phyloP scores from a whole-genome alignment of 2,329 filamentous ascomycete species.

The Clarireedia homoeocarpa region DNA sequence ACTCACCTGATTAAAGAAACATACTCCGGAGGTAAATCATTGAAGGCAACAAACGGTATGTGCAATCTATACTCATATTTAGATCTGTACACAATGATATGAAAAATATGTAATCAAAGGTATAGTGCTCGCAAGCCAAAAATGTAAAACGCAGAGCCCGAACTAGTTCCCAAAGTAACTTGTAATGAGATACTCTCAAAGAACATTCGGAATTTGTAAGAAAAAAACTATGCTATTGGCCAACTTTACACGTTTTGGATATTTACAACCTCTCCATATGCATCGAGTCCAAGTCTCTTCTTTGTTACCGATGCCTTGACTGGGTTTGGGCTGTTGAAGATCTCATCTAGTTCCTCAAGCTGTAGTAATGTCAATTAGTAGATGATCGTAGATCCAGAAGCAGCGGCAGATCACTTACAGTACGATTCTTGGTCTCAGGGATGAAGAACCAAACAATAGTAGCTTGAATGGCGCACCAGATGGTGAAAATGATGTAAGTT shows the following conservation, averaged over 20 bases:
- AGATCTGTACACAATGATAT: too few species aligned
- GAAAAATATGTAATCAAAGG: too few species aligned
- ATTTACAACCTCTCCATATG: conserved; percentile 14
- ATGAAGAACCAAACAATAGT: conserved; percentile 40
- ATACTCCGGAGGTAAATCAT: too few species aligned
- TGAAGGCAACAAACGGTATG: too few species aligned
- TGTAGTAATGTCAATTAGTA: conserved; percentile 5
- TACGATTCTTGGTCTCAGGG: conserved; percentile 42
- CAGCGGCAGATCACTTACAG: conserved; percentile 22
- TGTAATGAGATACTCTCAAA: not conserved
- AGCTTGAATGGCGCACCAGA: conserved; percentile 37
- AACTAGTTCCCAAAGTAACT: too few species aligned
- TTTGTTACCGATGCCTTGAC: conserved; percentile 38
- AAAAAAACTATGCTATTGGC: not conserved
- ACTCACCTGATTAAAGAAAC: not conserved
- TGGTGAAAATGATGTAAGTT: conserved; percentile 44
- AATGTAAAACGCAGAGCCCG: too few species aligned
- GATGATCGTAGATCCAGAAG: too few species aligned
- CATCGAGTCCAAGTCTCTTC: conserved; percentile 32
- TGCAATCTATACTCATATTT: too few species aligned
- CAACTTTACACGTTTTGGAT: conserved; percentile 5
- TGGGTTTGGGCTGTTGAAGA: conserved; percentile 38
- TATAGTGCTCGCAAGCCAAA: too few species aligned
- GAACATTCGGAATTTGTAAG: not conserved
- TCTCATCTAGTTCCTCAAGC: conserved; percentile 46